phyloP scores from a whole-genome alignment of 2,329 filamentous ascomycete genomes.

The Leptographium lundbergii region DNA sequence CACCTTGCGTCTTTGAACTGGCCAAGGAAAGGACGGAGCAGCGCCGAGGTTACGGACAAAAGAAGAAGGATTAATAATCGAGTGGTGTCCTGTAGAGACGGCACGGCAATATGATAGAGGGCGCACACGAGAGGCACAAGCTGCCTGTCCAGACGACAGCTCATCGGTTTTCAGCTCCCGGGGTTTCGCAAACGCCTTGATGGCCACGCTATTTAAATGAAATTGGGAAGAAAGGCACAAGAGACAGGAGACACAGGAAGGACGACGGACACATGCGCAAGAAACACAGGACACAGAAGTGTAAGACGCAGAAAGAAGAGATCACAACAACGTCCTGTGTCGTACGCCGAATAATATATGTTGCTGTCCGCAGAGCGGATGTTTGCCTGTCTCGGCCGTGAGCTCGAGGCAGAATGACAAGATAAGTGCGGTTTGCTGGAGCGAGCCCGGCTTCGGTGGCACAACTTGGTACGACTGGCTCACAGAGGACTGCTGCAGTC shows the following conservation, averaged over 20 bases:
- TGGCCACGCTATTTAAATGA: background rate
- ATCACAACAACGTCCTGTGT: background rate
- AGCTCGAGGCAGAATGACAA: background rate
- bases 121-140: too few species aligned
- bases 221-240: background rate
- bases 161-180: background rate
- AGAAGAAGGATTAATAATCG: background rate
- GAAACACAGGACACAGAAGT: too few species aligned
- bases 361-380: background rate
- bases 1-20: too few species aligned
- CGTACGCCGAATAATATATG: background rate
- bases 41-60: background rate
- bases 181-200: background rate
- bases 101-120: background rate
- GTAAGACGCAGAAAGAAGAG: background rate
- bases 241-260: background rate
- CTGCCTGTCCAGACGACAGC: background rate
- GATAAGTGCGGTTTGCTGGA: background rate
- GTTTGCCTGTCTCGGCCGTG: background rate
- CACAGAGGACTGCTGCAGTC: background rate
- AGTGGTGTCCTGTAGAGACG: background rate
- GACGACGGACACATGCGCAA: background rate
- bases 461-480: background rate
- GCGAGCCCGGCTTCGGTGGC: background rate
- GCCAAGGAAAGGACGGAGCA: too few species aligned